Evolutionary conservation across 495 filamentous ascomycete species (phyloP).

Genomic region (Hyaloscypha finlandica): DNA sequence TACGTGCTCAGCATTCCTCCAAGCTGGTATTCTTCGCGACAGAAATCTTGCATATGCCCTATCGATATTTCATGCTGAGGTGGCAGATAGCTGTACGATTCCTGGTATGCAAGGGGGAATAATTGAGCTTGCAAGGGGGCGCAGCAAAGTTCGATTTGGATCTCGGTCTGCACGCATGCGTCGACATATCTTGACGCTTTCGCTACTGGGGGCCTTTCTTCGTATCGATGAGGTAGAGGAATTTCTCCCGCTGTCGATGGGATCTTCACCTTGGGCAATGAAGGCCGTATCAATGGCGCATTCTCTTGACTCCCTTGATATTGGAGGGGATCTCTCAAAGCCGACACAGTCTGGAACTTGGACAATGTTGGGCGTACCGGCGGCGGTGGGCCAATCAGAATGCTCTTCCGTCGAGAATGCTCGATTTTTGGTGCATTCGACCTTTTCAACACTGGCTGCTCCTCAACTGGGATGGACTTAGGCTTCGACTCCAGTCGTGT

Average conservation of each 20-base stretch:
- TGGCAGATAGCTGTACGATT: not conserved
- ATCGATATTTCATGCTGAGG: not conserved
- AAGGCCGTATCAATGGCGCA: not conserved
- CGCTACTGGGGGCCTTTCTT: not conserved
- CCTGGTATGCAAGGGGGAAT: no score
- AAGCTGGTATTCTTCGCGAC: not conserved
- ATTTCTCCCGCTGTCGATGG: not conserved
- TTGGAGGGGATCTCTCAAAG: no score
- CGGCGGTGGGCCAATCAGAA: slow-evolving; percentile 2
- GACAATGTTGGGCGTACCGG: no score
- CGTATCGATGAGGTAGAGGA: not conserved
- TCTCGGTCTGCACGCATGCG: not conserved
- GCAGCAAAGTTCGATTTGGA: no score
- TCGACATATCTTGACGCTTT: not conserved
- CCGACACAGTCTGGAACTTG: no score
- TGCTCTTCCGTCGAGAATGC: slow-evolving; percentile 5
- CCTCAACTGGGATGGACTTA: no score
- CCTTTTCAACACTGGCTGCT: no score
- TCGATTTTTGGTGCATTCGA: not conserved
- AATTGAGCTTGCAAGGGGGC: no score
- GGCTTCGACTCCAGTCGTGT: not conserved
- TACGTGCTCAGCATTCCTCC: not conserved
- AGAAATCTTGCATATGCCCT: not conserved
- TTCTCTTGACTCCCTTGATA: no score
- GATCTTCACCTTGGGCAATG: slow-evolving; percentile 13